phyloP scores from a whole-genome alignment of 2,329 filamentous ascomycete species.

The Bipolaris bicolor region DNA sequence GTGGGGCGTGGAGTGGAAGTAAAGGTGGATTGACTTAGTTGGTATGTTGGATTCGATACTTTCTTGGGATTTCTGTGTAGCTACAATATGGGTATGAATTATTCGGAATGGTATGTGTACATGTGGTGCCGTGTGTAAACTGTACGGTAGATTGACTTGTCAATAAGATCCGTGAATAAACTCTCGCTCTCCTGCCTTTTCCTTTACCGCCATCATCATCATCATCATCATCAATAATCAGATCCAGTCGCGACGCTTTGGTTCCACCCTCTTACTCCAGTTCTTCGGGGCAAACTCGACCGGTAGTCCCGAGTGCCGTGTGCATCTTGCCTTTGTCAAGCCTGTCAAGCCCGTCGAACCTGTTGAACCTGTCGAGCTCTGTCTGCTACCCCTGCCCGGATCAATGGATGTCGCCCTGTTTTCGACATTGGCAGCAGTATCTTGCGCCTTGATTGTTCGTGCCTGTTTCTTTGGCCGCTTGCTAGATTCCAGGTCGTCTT shows the following conservation, averaged over 20 bases:
- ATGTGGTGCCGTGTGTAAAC: too few relatives aligned
- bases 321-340: slow-evolving; percentile 8
- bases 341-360: neutral
- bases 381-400: neutral
- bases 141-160: too few relatives aligned
- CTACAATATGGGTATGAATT: too few relatives aligned
- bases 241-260: neutral
- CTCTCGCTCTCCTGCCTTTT: too few relatives aligned
- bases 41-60: too few relatives aligned
- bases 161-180: too few relatives aligned
- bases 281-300: slow-evolving; percentile 20
- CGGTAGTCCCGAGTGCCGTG: slow-evolving; percentile 23
- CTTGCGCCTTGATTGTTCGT: neutral
- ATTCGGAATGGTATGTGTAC: too few relatives aligned
- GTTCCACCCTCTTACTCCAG: slow-evolving; percentile 20
- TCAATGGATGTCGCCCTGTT: neutral
- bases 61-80: too few relatives aligned
- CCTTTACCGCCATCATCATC: too few relatives aligned
- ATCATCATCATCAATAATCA: too few relatives aligned
- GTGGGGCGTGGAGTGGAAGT: slow-evolving; percentile 58
- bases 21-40: neutral
- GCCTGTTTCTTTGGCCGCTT: neutral
- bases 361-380: neutral
- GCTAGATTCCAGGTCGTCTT: neutral
- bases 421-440: neutral